A percentile compares a stretch with the other conserved stretches of the same genome.
These are phyloP conservation scores for Cephalotrichum gorgonifer DNA, from an alignment of 2,329 filamentous ascomycete species.

Conservation along the genomic window DNA sequence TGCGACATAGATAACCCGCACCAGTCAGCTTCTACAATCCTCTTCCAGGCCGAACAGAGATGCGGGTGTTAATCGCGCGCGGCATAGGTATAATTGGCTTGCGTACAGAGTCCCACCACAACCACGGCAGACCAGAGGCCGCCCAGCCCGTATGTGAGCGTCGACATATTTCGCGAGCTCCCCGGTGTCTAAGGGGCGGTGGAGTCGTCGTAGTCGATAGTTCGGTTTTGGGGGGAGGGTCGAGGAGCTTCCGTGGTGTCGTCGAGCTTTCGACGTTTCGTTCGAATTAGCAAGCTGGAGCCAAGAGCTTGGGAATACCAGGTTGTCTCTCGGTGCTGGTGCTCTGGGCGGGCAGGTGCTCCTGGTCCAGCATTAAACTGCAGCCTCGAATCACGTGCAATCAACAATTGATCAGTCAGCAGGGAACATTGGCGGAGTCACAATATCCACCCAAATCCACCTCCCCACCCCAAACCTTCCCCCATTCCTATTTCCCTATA, in stretches of 20 bases:
- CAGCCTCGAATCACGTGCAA: background rate
- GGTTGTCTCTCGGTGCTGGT: background rate
- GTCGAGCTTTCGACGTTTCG: background rate
- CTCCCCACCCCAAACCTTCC: constrained; percentile 4
- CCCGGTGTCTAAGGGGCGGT: no score
- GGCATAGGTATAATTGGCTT: no score
- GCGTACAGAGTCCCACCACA: constrained; percentile 72
- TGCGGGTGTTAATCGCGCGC: background rate
- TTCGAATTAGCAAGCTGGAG: background rate
- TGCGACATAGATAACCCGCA: no score
- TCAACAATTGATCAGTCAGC: background rate
- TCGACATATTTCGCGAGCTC: constrained; percentile 46
- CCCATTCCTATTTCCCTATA: constrained; percentile 13
- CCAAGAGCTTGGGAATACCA: background rate
- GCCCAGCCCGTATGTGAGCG: constrained; percentile 60
- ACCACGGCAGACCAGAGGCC: constrained; percentile 57
- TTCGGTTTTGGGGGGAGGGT: no score
- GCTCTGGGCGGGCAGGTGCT: no score
- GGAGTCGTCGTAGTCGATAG: no score
- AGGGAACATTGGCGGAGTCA: background rate
- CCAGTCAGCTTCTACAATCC: no score
- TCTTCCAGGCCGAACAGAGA: background rate
- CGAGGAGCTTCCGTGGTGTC: background rate
- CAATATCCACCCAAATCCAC: background rate
- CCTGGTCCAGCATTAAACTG: background rate